Evolutionary conservation across 257 asterid genomes (phyloP), one percentile per base, ranked within the genome.

Genomic region (Asclepias syriaca): DNA sequence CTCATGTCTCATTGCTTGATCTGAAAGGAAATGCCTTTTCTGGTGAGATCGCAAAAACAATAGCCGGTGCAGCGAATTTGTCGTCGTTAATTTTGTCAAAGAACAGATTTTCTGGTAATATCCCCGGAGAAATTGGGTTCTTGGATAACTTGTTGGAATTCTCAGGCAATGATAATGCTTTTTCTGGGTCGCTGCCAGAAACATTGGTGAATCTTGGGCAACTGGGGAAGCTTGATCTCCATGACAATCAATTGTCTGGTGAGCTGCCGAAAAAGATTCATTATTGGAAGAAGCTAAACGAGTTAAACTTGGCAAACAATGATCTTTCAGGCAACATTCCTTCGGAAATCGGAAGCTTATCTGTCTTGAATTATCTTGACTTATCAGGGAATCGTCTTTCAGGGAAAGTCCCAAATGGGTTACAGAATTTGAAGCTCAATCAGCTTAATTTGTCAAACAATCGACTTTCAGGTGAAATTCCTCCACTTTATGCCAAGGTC

Each of bases 381-480:
- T 75, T 95, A 53, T 95, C 99, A 16, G 86, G 94, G 49, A 95
- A 95, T 68, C 81, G 43, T 22, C 81, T 95, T 32, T 81, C 94
- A 0, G 97, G 99, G 4, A 84, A 78, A 77, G 82, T 95, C 46
- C 99, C 99, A 0, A 45, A 58, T 24, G 89, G 78, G 66, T 70
- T 95, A 54, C 98, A 95, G 88, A 88, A 90, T 72, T 81, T 95
- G 91, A 95, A 89, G 91, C 96, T 95, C 43, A 95, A 90, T 79
- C 87, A 89, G 54, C 83, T 95, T 58, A 93, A 95, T 75, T 49
- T 95, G 53, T 95, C 99, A 3, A 87, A 81, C 15, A 95, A 95
- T 79, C 94, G 71, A 14, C 90, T 95, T 69, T 86, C 96, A 0
- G 99, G 99, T 2, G 86, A 83, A n/a, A 84, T 92, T 29, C 98